Base-by-base conservation (phyloP, 1,284 basidiomycete species). In the Rhodofomes roseus region DNA sequence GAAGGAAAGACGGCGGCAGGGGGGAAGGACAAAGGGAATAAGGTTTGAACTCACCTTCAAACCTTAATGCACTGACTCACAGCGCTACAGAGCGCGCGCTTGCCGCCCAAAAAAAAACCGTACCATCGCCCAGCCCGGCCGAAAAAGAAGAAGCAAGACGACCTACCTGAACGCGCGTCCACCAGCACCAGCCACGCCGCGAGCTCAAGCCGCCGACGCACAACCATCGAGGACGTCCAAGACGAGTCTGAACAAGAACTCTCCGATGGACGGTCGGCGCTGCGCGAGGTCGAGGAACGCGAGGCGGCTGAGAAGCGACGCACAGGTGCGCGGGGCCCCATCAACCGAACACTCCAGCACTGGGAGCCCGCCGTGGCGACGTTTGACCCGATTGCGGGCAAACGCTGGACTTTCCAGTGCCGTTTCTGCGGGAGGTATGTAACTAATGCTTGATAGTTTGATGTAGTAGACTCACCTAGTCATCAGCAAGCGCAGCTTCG, bases 341-440 rank as follows among this genome's bases (percentile, higher is more conserved):
- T 16, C 8, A 60, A 57, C 34, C 27, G 31, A 2, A 57, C 56
- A 7, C 40, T 56, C 6, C 55, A 53, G 41, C 59, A 60, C 50
- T 60, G 55, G 55, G 55, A 60, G n/a, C 23, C 51, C 2, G 25
- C 57, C 18, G 27, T 23, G 25, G 50, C 51, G 6, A 54, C 52
- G 11, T 23, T 46, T 3, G 52, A 59, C 23, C 12, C 23, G 44
- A 40, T 39, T 2, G 22, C 7, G 39, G 29, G 52, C 4, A 54
- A 54, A 34, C 41, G 41, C 2, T 59, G 57, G 57, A 5, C 29
- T 1, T 59, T 59, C 52, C 40, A 25, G 14, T 59, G 57, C 40
- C 25, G 43, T 20, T 59, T 54, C 23, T 59, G 57, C 22, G 20
- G n/a, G 9, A 16, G 36, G 41, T 48, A 12, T 14, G 51, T 40